Base-by-base conservation (phyloP, 495 filamentous ascomycete species). In the Podospora pseudopauciseta region DNA sequence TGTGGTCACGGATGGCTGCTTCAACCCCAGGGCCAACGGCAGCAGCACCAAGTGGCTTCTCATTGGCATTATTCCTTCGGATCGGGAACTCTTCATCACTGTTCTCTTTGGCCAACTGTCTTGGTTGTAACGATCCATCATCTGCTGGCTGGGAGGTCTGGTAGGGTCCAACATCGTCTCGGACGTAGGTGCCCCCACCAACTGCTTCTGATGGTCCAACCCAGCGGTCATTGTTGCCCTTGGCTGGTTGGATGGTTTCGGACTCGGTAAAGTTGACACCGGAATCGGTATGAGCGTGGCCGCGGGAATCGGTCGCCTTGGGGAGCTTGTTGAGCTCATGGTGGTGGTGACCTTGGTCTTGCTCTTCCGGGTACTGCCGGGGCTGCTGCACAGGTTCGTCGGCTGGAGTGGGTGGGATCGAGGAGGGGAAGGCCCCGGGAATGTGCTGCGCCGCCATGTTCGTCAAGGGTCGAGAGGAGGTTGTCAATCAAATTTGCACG, bases 251-350 rank as follows among this genome's bases (percentile, higher is more conserved):
- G 26, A 68, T 57, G 44, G 63, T 63, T 1, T 68, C 57, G 1
- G 63, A 27, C 0, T 76, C 73, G 55, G 59, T 63, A 6, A 75
- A 26, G 28, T 71, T 77, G 30, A 79, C 69, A 5, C 77, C 78
- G 0, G 79, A 79, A 28, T 81, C 79, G 18, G 68, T 69, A 19
- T 74, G 58, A 18, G 71, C 61, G 60, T 81, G 78, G 58, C 69
- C 64, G 58, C 77, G 71, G 6, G 73, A 73, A 20, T 80, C 73
- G 23, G 64, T 65, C 27, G 72, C 60, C 60, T 77, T 80, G 67
- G 77, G 78, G 56, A 79, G 68, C 64, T 75, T 79, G 56, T 75
- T 76, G 49, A 65, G 74, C 3, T 78, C 69, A 20, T 53, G 23
- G 20, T 23, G 9, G 18, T 63, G 60, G 27, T 63, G 18, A 28